These are phyloP conservation scores for Acacia crassicarpa DNA, from an alignment of 306 rosid genomes.

Conservation along the genomic window DNA sequence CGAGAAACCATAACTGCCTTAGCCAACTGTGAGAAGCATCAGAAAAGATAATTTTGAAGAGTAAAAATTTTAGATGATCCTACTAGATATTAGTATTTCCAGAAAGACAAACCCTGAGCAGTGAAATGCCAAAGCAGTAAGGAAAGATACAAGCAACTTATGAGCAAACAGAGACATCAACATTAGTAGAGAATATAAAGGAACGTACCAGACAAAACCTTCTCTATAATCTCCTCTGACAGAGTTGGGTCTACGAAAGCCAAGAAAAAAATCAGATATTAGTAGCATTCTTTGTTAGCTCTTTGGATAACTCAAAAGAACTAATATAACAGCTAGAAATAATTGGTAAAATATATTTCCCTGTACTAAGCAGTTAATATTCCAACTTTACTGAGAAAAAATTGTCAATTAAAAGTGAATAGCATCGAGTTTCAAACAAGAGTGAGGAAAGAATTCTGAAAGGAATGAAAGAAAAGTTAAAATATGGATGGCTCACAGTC, in stretches of 20 bases:
- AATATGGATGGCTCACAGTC: constrained; percentile 51
- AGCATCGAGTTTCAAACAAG: not conserved
- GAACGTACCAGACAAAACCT: constrained; percentile 61
- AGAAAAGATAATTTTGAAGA: not conserved
- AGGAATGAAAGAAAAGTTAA: constrained; percentile 7
- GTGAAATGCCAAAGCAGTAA: not conserved
- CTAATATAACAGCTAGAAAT: not conserved
- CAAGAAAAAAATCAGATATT: constrained; percentile 22
- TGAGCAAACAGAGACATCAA: not conserved
- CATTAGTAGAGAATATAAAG: not conserved
- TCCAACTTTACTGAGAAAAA: not conserved
- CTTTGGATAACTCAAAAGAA: constrained; percentile 7
- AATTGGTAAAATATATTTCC: not conserved
- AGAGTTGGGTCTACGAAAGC: constrained; percentile 55
- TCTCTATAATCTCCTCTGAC: constrained; percentile 65
- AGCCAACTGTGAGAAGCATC: constrained; percentile 3
- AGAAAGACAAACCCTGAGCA: not conserved
- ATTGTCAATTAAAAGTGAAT: not conserved
- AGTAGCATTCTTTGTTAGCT: constrained; percentile 13
- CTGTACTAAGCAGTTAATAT: not conserved
- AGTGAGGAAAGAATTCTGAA: constrained; percentile 12
- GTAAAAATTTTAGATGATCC: not conserved
- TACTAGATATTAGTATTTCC: not conserved
- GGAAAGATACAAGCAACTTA: not conserved
- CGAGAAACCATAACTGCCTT: constrained; percentile 27